These are phyloP conservation scores for Aureobasidium sp. DNA, from an alignment of 2,329 filamentous ascomycete species.

Conservation along the genomic window DNA sequence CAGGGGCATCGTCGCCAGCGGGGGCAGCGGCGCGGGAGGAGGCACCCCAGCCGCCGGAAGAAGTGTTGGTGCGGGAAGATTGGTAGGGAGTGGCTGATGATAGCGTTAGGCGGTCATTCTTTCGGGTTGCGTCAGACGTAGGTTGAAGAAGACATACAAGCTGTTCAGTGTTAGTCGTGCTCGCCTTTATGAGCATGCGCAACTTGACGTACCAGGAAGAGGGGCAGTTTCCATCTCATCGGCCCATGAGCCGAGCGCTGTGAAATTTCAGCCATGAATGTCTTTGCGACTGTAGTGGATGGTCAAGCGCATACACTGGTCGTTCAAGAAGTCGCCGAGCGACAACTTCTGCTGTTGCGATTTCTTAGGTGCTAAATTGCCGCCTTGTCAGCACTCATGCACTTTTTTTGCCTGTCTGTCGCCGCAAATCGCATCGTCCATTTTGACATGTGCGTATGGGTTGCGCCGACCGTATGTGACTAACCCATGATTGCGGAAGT, in stretches of 20 bases:
- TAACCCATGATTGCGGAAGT: slow-evolving; percentile 51
- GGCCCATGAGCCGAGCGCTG: slow-evolving; percentile 86
- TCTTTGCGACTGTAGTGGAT: slow-evolving; percentile 19
- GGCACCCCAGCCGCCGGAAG: slow-evolving; percentile 6
- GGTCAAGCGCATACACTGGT: slow-evolving; percentile 63
- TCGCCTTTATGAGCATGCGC: neutral
- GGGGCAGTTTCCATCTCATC: slow-evolving; percentile 77
- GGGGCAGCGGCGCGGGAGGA: slow-evolving; percentile 10
- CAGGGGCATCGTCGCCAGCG: slow-evolving; percentile 1
- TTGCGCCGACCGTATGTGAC: slow-evolving; percentile 19
- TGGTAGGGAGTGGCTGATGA: neutral
- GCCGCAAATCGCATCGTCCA: slow-evolving; percentile 19
- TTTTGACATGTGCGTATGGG: neutral
- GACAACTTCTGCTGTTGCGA: slow-evolving; percentile 95
- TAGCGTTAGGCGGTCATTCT: neutral
- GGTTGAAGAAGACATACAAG: neutral
- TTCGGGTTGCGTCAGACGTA: neutral
- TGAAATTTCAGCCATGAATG: slow-evolving; percentile 26
- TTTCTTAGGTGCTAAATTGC: slow-evolving; percentile 72
- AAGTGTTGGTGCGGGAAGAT: slow-evolving; percentile 6
- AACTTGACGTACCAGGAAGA: slow-evolving; percentile 22
- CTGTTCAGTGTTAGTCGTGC: slow-evolving; percentile 1
- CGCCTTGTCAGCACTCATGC: slow-evolving; percentile 13
- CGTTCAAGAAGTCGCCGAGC: slow-evolving; percentile 89
- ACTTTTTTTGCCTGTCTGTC: slow-evolving; percentile 17